Evolutionary conservation across 306 rosid genomes (phyloP), one percentile per base, ranked within the genome.

Genomic region (Castanopsis chinensis): DNA sequence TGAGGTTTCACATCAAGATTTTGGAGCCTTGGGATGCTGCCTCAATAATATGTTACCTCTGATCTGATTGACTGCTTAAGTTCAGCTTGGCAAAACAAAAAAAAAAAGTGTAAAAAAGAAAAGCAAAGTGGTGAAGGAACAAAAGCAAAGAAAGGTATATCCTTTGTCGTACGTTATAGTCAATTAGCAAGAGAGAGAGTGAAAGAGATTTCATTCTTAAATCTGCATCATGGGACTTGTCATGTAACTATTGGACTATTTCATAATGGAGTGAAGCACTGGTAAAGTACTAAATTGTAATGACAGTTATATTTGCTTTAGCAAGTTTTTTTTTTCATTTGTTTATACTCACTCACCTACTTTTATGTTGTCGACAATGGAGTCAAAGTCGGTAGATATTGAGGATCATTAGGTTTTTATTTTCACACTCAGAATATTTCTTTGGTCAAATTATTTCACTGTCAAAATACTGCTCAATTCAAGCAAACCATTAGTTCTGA

Each of bases 51-150:
- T 69, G 37, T 20, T 10, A 37, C 20, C 41, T 51, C 73, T 53
- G 65, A 53, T 3, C 70, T 37, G 76, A 78, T 78, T 78, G 68
- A 55, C 70, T 41, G 45, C 45, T 77, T 25, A 57, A 56, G 71
- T 75, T 41, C 21, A 23, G 64, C n/a, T 41, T 43, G 51, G 52
- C 58, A 58, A 37, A 78, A 69, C 71, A 69, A 23, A 23, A 18
- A 71, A 69, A 28, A 33, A 41, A 2, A 28, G 45, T 8, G 25
- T 45, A 41, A 63, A 8, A 20, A 77, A 55, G 72, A 15, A 57
- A 69, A 78, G 72, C 28, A n/a, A 5, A 77, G 35, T 35, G 53
- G 56, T 1, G 73, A 65, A n/a, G 53, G 32, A 78, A 53, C 58
- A 25, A 70, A 78, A 67, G 73, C 27, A 33, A 18, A 69, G 58